Percentiles rank a stretch among this genome's conserved stretches.
phyloP scores from a whole-genome alignment of 805 yeast genomes.

The Komagataella mondaviorum region DNA sequence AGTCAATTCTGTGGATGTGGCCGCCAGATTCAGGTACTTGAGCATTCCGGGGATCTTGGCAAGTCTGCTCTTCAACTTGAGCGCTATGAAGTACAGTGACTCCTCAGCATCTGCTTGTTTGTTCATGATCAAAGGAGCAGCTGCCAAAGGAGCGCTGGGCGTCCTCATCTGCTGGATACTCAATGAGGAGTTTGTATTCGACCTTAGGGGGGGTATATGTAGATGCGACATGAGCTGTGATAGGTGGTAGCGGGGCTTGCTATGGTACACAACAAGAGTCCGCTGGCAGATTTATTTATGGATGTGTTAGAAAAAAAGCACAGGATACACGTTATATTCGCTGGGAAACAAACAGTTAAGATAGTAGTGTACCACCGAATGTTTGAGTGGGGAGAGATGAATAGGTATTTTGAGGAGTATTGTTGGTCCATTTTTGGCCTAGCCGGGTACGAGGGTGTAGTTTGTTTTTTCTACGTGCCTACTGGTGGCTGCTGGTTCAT shows the following conservation, averaged over 20 bases:
- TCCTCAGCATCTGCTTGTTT: conserved; percentile 47
- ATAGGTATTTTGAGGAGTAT: background rate
- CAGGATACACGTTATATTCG: background rate
- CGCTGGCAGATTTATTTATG: background rate
- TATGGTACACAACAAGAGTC: background rate
- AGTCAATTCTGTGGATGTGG: conserved; percentile 48
- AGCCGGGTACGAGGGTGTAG: too few species aligned
- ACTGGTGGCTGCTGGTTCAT: too few species aligned
- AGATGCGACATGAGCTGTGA: background rate
- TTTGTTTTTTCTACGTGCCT: too few species aligned
- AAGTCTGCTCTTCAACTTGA: conserved; percentile 38
- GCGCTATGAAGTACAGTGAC: conserved; percentile 59
- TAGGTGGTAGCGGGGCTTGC: background rate
- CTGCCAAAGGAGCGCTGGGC: conserved; percentile 31
- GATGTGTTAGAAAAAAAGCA: background rate
- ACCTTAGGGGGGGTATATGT: background rate
- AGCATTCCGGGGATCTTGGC: conserved; percentile 52
- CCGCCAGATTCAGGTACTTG: conserved; percentile 53
- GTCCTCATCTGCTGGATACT: conserved; percentile 6
- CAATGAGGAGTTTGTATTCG: conserved; percentile 5
- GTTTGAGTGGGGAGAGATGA: background rate
- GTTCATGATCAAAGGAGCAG: conserved; percentile 41
- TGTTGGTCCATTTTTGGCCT: too few species aligned
- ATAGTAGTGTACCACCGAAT: background rate
- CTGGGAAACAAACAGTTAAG: background rate